Conservation (phyloP, 257 asterid species). For the Gentiana macrophylla region DNA sequence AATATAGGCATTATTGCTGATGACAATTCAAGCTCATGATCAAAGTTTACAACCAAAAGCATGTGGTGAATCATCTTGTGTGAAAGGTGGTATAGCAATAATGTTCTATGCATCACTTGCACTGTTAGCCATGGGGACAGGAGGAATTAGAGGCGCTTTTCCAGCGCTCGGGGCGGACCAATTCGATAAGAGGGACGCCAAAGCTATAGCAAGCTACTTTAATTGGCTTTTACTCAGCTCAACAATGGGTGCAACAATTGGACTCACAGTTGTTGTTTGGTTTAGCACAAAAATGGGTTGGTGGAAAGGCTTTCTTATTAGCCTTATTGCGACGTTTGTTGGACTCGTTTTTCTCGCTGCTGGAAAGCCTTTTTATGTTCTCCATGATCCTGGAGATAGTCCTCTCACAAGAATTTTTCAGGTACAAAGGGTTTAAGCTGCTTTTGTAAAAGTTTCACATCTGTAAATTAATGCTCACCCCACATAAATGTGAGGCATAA, state of each 20-base stretch:
- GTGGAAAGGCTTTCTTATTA: constrained; percentile 46
- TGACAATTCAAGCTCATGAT: constrained; percentile 36
- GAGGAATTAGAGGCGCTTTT: constrained; percentile 45
- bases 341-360: constrained; percentile 31
- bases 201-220: constrained; percentile 36
- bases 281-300: constrained; percentile 35
- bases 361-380: constrained; percentile 33
- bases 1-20: constrained; percentile 28
- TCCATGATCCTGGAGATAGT: constrained; percentile 23
- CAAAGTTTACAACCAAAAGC: constrained; percentile 22
- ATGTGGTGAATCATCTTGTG: constrained; percentile 22
- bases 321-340: constrained; percentile 20
- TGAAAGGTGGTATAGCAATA: constrained; percentile 26
- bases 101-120: constrained; percentile 35
- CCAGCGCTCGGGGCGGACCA: constrained; percentile 47
- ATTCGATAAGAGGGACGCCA: constrained; percentile 22
- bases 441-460: no score
- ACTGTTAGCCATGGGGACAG: constrained; percentile 40
- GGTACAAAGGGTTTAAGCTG: constrained; percentile 16
- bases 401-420: constrained; percentile 31
- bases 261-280: constrained; percentile 46
- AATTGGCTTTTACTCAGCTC: constrained; percentile 38
- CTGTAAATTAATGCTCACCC: no score
- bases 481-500: no score
- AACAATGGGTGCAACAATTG: constrained; percentile 38